These are phyloP conservation scores for Mucor lusitanicus DNA, from an alignment of 371 early-diverging fungal genomes.

Conservation along the genomic window DNA sequence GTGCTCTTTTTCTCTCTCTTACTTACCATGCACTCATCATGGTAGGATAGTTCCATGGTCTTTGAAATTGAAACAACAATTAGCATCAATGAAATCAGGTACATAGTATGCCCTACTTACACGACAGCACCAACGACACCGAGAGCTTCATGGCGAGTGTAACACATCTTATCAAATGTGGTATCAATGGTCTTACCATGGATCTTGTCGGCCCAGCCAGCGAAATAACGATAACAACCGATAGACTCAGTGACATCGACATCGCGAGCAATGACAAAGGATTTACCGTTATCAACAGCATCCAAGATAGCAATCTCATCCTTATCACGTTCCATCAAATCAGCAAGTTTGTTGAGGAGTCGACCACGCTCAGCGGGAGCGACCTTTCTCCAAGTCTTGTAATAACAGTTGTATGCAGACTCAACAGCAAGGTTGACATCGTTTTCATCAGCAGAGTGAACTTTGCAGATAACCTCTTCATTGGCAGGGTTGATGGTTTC, in stretches of 20 bases:
- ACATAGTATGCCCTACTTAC: constrained; percentile 44
- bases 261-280: constrained; percentile 62
- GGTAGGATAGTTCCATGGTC: constrained; percentile 55
- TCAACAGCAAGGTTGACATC: constrained; percentile 85
- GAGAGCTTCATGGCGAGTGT: constrained; percentile 76
- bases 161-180: constrained; percentile 69
- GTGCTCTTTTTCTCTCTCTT: too few relatives aligned
- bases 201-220: constrained; percentile 66
- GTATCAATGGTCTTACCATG: constrained; percentile 36
- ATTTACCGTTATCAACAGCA: constrained; percentile 85
- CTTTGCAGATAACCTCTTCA: constrained; percentile 68
- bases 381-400: constrained; percentile 68
- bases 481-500: constrained; percentile 72
- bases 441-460: constrained; percentile 69
- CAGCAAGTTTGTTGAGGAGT: constrained; percentile 63
- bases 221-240: constrained; percentile 77
- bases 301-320: constrained; percentile 80
- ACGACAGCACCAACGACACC: constrained; percentile 73
- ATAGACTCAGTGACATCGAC: constrained; percentile 69
- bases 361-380: constrained; percentile 54
- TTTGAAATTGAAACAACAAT: background rate
- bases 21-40: constrained; percentile 64
- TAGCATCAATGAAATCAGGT: background rate
- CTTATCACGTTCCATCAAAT: constrained; percentile 70
- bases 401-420: constrained; percentile 68